These are phyloP conservation scores for Naganishia kalamii DNA, from an alignment of 768 basidiomycete genomes.

Conservation along the genomic window DNA sequence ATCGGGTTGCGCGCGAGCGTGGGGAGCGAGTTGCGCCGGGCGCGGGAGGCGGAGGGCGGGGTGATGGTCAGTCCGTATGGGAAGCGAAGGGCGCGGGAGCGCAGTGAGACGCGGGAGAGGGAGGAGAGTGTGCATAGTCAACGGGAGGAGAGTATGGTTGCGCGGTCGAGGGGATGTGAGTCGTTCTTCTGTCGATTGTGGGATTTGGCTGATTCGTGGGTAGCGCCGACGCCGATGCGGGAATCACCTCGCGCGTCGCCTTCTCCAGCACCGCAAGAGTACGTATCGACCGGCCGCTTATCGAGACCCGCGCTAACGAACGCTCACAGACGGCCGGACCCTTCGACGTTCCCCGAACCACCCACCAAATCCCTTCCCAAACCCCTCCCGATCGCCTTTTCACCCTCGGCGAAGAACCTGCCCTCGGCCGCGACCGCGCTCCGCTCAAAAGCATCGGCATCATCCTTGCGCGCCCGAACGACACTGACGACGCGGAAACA, in stretches of 20 bases:
- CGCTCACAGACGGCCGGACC: neutral
- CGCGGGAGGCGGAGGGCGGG: conserved; percentile 28
- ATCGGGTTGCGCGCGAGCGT: no score
- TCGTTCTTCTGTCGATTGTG: neutral
- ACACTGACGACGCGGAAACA: conserved; percentile 10
- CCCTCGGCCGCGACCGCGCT: neutral
- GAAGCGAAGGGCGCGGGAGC: conserved; percentile 27
- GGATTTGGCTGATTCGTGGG: neutral
- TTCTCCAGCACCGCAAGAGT: neutral
- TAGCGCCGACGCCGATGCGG: neutral
- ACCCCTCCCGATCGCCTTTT: conserved; percentile 9
- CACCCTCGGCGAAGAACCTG: conserved; percentile 8
- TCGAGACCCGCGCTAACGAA: neutral
- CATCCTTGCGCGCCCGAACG: conserved; percentile 3
- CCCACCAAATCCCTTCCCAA: neutral
- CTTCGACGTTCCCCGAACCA: neutral
- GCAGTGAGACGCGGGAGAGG: conserved; percentile 31
- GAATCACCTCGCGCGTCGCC: neutral
- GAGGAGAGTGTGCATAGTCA: conserved; percentile 21
- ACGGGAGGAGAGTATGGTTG: neutral
- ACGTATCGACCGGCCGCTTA: neutral
- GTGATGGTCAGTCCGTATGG: conserved; percentile 38
- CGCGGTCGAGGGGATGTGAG: neutral
- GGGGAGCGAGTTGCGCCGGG: neutral
- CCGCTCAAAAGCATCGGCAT: neutral